Base-by-base conservation (phyloP, 441 rosid genomes). In the Eruca vesicaria region DNA sequence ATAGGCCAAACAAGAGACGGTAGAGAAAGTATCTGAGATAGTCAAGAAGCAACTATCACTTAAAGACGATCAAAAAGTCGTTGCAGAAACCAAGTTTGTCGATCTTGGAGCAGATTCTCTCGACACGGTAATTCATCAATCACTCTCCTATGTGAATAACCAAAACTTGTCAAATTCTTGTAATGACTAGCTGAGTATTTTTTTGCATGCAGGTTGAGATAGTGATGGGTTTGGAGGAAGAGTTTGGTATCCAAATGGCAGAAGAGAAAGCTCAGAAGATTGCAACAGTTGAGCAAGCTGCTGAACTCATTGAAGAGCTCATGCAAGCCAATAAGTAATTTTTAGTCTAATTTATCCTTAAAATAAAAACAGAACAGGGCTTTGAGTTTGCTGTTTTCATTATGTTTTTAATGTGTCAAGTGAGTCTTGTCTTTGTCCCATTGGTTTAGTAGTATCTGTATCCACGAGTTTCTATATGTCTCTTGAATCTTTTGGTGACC, bases 41-140 rank as follows among this genome's bases (percentile, higher is more conserved):
- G 98, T 93, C 61, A 86, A 78, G 87, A 88, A 89, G 71, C 97
- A 93, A 74, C 85, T 93, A 20, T 96, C 94, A 7, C 77, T 93
- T 15, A 5, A 89, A 6, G 77, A 72, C 9, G 90, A 82, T 33
- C 31, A 80, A 57, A 14, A 61, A 2, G 85, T 93, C 48, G 82
- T 77, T 3, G 93, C 90, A 6, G 92, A 76, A 8, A 88, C 98
- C 29, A 91, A 87, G 55, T 93, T 91, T 66, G 4, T 82, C 32
- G 85, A 82, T 0, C 97, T 93, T 50, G 98, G 98, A 78, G 98
- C 98, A 20, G 98, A 93, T 84, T 93, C 98, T 76, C 94, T 91
- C 67, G 98, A 93, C 72, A 93, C 94, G 58, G 96, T 90, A 50
- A 83, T 36, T 8, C 18, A 12, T 33, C 20, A 9, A 14, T 11